A percentile compares a stretch with the other conserved stretches of the same genome.
These are phyloP conservation scores for Colletotrichum sp. DNA, from an alignment of 2,329 filamentous ascomycete species.

Conservation along the genomic window DNA sequence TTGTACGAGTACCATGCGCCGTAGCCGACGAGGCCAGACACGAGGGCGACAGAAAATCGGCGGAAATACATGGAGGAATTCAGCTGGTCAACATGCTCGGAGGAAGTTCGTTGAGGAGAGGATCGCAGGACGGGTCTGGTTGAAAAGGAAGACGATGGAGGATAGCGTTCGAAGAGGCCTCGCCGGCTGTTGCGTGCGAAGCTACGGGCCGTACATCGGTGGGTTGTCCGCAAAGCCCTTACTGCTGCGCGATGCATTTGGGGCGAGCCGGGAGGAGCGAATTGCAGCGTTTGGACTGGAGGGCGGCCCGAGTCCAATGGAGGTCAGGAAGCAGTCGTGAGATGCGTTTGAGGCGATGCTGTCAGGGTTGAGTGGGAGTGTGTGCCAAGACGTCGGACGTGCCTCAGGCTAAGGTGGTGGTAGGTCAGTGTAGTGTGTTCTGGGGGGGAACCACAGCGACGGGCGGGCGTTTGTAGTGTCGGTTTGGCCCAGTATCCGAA, in stretches of 20 bases:
- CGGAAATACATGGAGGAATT: slow-evolving; percentile 79
- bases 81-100: slow-evolving; percentile 50
- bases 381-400: slow-evolving; percentile 7
- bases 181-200: slow-evolving; percentile 55
- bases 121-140: slow-evolving; percentile 23
- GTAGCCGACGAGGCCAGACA: slow-evolving; percentile 75
- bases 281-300: slow-evolving; percentile 16
- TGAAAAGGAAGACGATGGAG: slow-evolving; percentile 20
- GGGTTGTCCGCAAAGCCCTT: slow-evolving; percentile 71
- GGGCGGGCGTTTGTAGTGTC: not conserved
- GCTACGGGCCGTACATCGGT: slow-evolving; percentile 67
- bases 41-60: slow-evolving; percentile 68
- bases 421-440: not conserved
- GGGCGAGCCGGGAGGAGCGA: slow-evolving; percentile 11
- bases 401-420: slow-evolving; percentile 16
- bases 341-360: slow-evolving; percentile 3
- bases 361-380: not conserved
- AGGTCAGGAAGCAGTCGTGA: slow-evolving; percentile 10
- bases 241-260: slow-evolving; percentile 78
- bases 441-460: not conserved
- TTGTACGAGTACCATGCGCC: slow-evolving; percentile 79
- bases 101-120: slow-evolving; percentile 25
- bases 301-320: slow-evolving; percentile 17
- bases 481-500: not conserved
- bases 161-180: slow-evolving; percentile 37